Conservation (phyloP, 257 asterid genomes). For the Solanum neorickii region DNA sequence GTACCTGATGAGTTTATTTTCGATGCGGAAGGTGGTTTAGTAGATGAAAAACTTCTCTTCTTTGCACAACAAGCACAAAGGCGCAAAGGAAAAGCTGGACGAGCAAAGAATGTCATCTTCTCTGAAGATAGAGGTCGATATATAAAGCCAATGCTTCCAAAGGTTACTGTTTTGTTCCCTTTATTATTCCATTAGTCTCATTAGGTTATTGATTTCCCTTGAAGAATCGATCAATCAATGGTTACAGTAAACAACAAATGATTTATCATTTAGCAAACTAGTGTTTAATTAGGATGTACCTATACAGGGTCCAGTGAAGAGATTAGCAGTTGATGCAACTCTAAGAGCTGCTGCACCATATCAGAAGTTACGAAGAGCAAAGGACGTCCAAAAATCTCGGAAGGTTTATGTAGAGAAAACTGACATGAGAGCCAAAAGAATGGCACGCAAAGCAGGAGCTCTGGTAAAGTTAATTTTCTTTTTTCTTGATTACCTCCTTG, state of each 20-base stretch:
- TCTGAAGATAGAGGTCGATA: constrained; percentile 97
- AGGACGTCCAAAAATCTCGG: constrained; percentile 51
- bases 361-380: constrained; percentile 89
- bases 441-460: constrained; percentile 99
- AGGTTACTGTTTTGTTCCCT: constrained; percentile 33
- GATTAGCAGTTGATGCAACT: constrained; percentile 99
- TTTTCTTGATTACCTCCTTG: background rate
- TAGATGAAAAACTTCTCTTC: constrained; percentile 97
- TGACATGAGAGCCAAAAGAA: constrained; percentile 97
- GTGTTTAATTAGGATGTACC: constrained; percentile 2
- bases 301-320: constrained; percentile 87
- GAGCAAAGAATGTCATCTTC: constrained; percentile 93
- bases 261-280: background rate
- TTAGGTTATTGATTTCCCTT: background rate
- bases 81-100: constrained; percentile 84
- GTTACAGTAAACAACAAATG: background rate
- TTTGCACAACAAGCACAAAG: constrained; percentile 98
- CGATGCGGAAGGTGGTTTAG: constrained; percentile 93
- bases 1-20: constrained; percentile 93
- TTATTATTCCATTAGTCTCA: background rate
- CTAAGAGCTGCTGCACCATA: constrained; percentile 99
- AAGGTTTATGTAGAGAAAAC: constrained; percentile 87
- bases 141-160: constrained; percentile 97
- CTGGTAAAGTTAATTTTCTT: constrained; percentile 42
- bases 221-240: background rate